Evolutionary conservation across 495 filamentous ascomycete species (phyloP).

Genomic region (Astrothelium subdiscretum): DNA sequence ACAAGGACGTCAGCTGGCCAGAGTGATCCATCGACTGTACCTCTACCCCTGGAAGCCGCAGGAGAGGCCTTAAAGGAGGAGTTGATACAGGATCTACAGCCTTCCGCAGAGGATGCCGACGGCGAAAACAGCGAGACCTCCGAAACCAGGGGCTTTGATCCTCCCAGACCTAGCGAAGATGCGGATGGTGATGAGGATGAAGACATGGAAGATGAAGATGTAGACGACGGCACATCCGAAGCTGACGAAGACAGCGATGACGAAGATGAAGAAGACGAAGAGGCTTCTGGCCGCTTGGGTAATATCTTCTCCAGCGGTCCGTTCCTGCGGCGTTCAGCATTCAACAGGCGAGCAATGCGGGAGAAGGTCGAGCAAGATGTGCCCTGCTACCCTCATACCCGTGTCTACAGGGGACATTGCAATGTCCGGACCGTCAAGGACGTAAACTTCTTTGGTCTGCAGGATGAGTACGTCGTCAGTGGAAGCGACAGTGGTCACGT

Average conservation of each 20-base stretch:
- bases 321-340: constrained; percentile 29
- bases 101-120: background rate
- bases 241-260: constrained; percentile 24
- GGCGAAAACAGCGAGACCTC: background rate
- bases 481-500: constrained; percentile 59
- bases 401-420: constrained; percentile 54
- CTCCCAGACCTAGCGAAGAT: constrained; percentile 11
- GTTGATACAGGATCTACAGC: constrained; percentile 6
- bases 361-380: constrained; percentile 40
- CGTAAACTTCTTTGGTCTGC: constrained; percentile 58
- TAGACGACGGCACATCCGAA: constrained; percentile 27
- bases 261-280: constrained; percentile 26
- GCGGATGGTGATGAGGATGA: constrained; percentile 26
- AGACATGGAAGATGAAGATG: constrained; percentile 27
- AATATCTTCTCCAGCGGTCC: constrained; percentile 20
- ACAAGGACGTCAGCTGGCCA: background rate
- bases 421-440: constrained; percentile 69
- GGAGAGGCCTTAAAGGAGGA: constrained; percentile 4
- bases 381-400: constrained; percentile 47
- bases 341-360: constrained; percentile 29
- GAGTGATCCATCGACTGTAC: background rate
- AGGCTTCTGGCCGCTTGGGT: constrained; percentile 25
- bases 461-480: constrained; percentile 66
- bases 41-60: background rate
- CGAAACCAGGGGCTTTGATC: background rate